Evolutionary conservation across 2,329 filamentous ascomycete species (phyloP).

Genomic region (Escovopsis weberi): DNA sequence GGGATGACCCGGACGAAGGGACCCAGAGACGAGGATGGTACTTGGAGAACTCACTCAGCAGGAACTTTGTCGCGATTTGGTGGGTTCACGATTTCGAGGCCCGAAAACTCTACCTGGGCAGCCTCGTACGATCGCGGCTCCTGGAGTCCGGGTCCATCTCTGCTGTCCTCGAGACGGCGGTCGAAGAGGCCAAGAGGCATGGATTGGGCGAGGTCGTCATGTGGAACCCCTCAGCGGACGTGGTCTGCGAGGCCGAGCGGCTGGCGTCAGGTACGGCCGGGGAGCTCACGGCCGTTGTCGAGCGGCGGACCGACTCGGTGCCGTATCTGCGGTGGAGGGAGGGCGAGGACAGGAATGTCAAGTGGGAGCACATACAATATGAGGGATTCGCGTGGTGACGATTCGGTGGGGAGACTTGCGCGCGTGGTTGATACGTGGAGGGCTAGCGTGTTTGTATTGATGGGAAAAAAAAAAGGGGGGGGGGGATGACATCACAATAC

Average conservation of each 20-base stretch:
- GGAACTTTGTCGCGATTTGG: constrained; percentile 15
- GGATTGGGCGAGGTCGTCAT: constrained; percentile 19
- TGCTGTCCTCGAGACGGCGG: constrained; percentile 3
- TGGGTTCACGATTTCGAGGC: constrained; percentile 22
- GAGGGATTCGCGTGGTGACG: constrained; percentile 10
- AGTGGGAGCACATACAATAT: constrained; percentile 17
- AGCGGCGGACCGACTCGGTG: constrained; percentile 18
- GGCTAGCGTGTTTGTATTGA: too few species aligned
- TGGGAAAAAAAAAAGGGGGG: too few species aligned
- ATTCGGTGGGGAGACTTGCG: too few species aligned
- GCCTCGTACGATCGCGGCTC: constrained; percentile 10
- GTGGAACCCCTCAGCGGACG: constrained; percentile 21
- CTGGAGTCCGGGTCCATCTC: constrained; percentile 13
- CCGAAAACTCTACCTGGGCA: constrained; percentile 8
- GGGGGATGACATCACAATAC: too few species aligned
- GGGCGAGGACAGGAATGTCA: constrained; percentile 10
- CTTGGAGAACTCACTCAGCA: too few species aligned
- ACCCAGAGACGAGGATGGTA: constrained; percentile 2
- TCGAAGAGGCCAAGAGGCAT: constrained; percentile 17
- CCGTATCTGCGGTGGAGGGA: constrained; percentile 22
- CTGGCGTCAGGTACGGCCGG: constrained; percentile 17
- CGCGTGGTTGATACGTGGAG: too few species aligned
- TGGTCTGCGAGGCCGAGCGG: constrained; percentile 3
- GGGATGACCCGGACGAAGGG: background rate
- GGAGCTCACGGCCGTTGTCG: constrained; percentile 22